Evolutionary conservation across 2,329 filamentous ascomycete species (phyloP).

Genomic region (Monosporascus sp.): DNA sequence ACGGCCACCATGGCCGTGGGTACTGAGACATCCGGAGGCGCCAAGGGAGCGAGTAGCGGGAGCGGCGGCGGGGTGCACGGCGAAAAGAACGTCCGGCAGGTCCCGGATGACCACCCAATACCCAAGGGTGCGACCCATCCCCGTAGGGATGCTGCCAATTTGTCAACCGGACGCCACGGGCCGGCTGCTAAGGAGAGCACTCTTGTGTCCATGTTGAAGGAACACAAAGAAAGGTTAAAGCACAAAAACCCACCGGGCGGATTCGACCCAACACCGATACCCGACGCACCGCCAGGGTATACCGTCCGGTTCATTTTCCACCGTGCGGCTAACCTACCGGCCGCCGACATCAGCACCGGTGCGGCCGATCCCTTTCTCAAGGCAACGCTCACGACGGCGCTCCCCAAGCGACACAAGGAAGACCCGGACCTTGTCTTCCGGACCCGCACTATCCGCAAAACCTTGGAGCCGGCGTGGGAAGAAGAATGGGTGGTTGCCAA

Average conservation of each 20-base stretch:
- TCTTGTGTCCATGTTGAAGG: conserved; percentile 29
- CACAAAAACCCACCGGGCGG: conserved; percentile 62
- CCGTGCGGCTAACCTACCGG: conserved; percentile 72
- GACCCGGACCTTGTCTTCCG: conserved; percentile 71
- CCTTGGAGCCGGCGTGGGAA: conserved; percentile 74
- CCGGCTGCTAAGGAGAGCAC: conserved; percentile 9
- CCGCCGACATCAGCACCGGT: conserved; percentile 70
- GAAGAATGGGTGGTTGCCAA: conserved; percentile 85
- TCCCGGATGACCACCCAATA: conserved; percentile 8
- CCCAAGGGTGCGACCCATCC: conserved; percentile 8
- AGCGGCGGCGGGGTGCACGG: conserved; percentile 7
- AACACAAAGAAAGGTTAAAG: conserved; percentile 34
- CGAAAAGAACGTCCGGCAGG: conserved; percentile 31
- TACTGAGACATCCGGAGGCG: conserved; percentile 3
- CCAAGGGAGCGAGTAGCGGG: conserved; percentile 6
- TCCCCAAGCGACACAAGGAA: conserved; percentile 78
- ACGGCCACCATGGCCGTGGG: conserved; percentile 1
- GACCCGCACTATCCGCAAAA: conserved; percentile 68
- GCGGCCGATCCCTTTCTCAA: conserved; percentile 80
- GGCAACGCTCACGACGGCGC: conserved; percentile 65
- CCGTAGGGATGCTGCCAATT: conserved; percentile 6
- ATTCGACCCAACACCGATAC: conserved; percentile 74
- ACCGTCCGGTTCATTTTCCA: conserved; percentile 83
- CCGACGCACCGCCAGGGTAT: conserved; percentile 69
- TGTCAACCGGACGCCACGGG: conserved; percentile 6